Base-by-base conservation (phyloP, 2,329 filamentous ascomycete genomes). In the Chrysosporium queenslandicum region DNA sequence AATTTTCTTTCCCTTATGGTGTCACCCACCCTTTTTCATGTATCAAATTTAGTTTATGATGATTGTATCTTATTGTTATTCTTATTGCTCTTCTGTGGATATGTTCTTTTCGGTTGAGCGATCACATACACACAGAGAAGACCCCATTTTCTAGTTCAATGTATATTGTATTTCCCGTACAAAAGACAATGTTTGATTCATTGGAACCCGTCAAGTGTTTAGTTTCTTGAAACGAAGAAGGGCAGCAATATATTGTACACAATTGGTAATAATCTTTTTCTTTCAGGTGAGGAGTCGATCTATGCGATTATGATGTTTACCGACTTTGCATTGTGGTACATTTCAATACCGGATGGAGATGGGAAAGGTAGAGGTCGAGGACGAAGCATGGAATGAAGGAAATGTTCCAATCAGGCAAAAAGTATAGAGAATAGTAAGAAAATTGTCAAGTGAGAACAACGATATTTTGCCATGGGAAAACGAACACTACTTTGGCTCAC, bases 1-100 rank as follows among this genome's bases (percentile, higher is more conserved):
- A 5, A 21, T 36, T 36, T 36, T 20, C 16, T 18, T 39, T 36
- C n/a, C n/a, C n/a, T n/a, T n/a, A n/a, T 45, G 7, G 4, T 48
- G 4, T 9, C 16, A 16, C 18, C 30, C 18, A 27, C 30, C 14
- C 50, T 50, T 57, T 54, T 49, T 56, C 27, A 51, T 58, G 53
- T 43, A 36, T 45, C 21, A 36, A 45, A 55, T 62, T 40, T 29
- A 40, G 8, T 40, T 49, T 49, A 40, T 49, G 46, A 42, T 42
- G 46, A 32, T 64, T 56, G 59, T 37, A 39, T 42, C 11, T 30
- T 9, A 2, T 45, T 18, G 8, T 16, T 16, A 3, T 20, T 21
- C 39, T 18, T 18, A 23, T 23, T 9, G 18, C 8, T 20, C 16
- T 25, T 18, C 12, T 25, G 39, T 4, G 5, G 36, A 23, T 4